Conservation (phyloP, 495 filamentous ascomycete species). For the Jackrogersella minutella region DNA sequence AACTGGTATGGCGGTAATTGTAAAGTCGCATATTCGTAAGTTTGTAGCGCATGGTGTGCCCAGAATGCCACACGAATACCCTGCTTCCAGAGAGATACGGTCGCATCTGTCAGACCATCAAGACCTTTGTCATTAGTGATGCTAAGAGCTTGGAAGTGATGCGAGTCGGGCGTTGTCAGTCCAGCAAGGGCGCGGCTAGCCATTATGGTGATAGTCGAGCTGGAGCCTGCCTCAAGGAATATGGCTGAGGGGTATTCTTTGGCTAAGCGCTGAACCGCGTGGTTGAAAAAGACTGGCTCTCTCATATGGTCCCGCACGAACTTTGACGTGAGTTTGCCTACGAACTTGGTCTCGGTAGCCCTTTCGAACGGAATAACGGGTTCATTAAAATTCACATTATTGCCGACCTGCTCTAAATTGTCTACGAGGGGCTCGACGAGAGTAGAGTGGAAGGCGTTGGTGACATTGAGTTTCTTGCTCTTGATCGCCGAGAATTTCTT, state of each 20-base stretch:
- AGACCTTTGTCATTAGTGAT: constrained; percentile 30
- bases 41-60: constrained; percentile 54
- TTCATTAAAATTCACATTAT: constrained; percentile 39
- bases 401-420: constrained; percentile 39
- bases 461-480: constrained; percentile 51
- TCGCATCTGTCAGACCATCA: constrained; percentile 50
- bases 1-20: constrained; percentile 57
- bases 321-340: constrained; percentile 20
- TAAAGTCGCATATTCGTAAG: constrained; percentile 39
- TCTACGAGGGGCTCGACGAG: constrained; percentile 53
- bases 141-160: constrained; percentile 54
- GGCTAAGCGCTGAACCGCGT: constrained; percentile 56
- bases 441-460: constrained; percentile 62
- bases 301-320: constrained; percentile 57
- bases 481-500: not conserved
- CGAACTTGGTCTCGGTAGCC: constrained; percentile 16
- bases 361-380: constrained; percentile 32
- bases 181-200: constrained; percentile 41
- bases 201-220: constrained; percentile 57
- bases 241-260: constrained; percentile 45
- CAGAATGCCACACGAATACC: constrained; percentile 56
- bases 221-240: constrained; percentile 63
- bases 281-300: constrained; percentile 59
- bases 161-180: not conserved
- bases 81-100: constrained; percentile 56